These are phyloP conservation scores for Aureobasidium namibiae DNA, from an alignment of 2,329 filamentous ascomycete species.

Conservation along the genomic window DNA sequence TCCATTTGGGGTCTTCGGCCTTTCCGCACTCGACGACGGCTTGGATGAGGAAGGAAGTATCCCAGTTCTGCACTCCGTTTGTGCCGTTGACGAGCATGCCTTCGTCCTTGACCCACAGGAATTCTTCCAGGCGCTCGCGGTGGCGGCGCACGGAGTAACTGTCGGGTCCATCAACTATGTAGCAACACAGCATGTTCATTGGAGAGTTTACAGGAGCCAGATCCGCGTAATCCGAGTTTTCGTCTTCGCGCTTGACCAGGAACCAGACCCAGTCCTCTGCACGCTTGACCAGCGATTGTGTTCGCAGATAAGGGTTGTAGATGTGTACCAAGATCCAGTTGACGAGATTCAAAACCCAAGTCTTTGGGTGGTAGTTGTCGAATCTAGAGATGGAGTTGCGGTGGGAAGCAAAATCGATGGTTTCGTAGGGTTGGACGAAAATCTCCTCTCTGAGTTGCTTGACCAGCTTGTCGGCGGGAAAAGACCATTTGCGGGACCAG, in stretches of 20 bases:
- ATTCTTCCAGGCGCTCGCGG: slow-evolving; percentile 74
- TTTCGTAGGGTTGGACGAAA: slow-evolving; percentile 68
- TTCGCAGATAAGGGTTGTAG: slow-evolving; percentile 70
- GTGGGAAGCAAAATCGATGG: slow-evolving; percentile 68
- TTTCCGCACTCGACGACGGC: slow-evolving; percentile 71
- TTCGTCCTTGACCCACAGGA: slow-evolving; percentile 82
- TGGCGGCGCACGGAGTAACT: slow-evolving; percentile 65
- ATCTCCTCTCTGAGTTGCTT: slow-evolving; percentile 69
- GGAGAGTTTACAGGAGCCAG: slow-evolving; percentile 84
- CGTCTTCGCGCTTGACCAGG: slow-evolving; percentile 82
- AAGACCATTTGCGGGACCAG: slow-evolving; percentile 74
- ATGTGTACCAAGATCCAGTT: slow-evolving; percentile 75
- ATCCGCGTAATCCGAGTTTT: slow-evolving; percentile 80
- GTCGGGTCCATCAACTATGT: slow-evolving; percentile 73
- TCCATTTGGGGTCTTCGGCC: slow-evolving; percentile 67
- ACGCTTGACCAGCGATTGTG: slow-evolving; percentile 54
- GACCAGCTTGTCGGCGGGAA: slow-evolving; percentile 57
- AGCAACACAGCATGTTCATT: slow-evolving; percentile 84
- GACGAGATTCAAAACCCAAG: slow-evolving; percentile 66
- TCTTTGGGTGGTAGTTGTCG: slow-evolving; percentile 93
- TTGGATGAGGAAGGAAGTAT: slow-evolving; percentile 85
- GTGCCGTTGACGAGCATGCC: slow-evolving; percentile 94
- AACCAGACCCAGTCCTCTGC: slow-evolving; percentile 78
- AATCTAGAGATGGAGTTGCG: slow-evolving; percentile 70
- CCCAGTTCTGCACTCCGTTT: slow-evolving; percentile 97